A percentile compares a stretch with the other conserved stretches of the same genome.
Evolutionary conservation across 176 grass and related monocot species (phyloP).

Genomic region (Melocanna baccifera): DNA sequence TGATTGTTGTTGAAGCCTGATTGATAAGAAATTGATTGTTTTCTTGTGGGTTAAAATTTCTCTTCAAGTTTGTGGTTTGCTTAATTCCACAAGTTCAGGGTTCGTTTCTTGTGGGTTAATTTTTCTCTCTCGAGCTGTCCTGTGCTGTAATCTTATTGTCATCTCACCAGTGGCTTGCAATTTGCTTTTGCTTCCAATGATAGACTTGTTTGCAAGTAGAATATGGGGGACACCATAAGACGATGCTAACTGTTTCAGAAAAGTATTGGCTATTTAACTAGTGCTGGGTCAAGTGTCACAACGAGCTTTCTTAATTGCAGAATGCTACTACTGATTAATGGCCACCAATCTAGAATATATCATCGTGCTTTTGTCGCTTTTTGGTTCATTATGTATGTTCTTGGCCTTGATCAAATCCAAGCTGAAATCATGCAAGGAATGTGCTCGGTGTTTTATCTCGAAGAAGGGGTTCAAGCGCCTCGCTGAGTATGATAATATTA

Average conservation of each 20-base stretch:
- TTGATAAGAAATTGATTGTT: slow-evolving; percentile 4
- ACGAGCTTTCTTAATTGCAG: not conserved
- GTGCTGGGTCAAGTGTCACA: not conserved
- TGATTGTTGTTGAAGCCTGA: slow-evolving; percentile 5
- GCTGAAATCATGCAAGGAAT: not conserved
- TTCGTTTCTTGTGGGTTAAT: slow-evolving; percentile 24
- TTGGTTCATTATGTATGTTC: not conserved
- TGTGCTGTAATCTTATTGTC: slow-evolving; percentile 19
- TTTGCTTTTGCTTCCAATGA: not conserved
- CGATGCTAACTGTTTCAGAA: not conserved
- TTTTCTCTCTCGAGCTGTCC: not conserved
- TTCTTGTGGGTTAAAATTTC: not conserved
- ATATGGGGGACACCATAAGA: not conserved
- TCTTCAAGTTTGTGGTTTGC: not conserved
- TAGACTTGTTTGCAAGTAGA: not conserved
- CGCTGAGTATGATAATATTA: not conserved
- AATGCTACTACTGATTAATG: not conserved
- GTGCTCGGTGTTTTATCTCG: not conserved
- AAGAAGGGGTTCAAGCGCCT: not conserved
- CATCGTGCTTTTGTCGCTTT: not conserved
- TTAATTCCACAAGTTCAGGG: slow-evolving; percentile 32
- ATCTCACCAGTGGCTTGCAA: not conserved
- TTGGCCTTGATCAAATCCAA: not conserved
- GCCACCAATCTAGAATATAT: not conserved
- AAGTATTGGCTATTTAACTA: not conserved